Evolutionary conservation across 495 filamentous ascomycete species (phyloP).

Genomic region (Aspergillus biplanus): DNA sequence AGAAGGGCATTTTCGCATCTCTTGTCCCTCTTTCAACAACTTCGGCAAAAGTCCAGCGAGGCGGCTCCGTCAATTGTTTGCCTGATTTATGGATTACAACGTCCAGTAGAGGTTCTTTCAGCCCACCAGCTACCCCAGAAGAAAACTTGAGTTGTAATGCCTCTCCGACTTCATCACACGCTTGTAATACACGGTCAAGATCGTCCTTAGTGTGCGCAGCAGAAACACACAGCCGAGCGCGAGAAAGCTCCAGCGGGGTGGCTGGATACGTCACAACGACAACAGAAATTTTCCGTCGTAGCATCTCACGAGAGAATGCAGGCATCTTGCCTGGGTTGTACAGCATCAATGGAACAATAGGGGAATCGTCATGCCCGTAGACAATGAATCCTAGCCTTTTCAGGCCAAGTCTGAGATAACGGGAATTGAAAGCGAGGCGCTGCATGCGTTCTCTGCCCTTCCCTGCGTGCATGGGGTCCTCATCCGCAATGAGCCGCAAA

Average conservation of each 20-base stretch:
- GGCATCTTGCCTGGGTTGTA: conserved; percentile 92
- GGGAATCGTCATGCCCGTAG: conserved; percentile 88
- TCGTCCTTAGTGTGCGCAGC: conserved; percentile 93
- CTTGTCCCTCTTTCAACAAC: conserved; percentile 37
- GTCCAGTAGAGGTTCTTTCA: conserved; percentile 61
- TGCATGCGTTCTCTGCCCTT: conserved; percentile 87
- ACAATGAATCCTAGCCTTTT: conserved; percentile 89
- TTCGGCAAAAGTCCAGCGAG: conserved; percentile 40
- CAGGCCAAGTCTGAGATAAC: conserved; percentile 85
- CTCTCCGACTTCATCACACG: conserved; percentile 83
- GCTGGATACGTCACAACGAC: conserved; percentile 92
- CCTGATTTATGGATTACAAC: conserved; percentile 41
- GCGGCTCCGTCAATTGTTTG: conserved; percentile 27
- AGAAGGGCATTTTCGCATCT: conserved; percentile 41
- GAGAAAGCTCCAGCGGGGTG: conserved; percentile 83
- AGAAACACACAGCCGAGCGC: conserved; percentile 84
- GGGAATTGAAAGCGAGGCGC: conserved; percentile 89
- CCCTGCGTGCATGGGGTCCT: conserved; percentile 63
- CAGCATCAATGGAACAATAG: conserved; percentile 83
- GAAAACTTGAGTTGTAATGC: conserved; percentile 86
- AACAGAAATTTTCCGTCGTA: conserved; percentile 88
- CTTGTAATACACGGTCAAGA: conserved; percentile 76
- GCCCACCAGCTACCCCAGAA: conserved; percentile 80
- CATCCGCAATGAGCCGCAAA: conserved; percentile 77
- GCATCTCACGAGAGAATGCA: conserved; percentile 92